Base-by-base conservation (phyloP, 2,329 filamentous ascomycete genomes). In the Fusarium albidum region DNA sequence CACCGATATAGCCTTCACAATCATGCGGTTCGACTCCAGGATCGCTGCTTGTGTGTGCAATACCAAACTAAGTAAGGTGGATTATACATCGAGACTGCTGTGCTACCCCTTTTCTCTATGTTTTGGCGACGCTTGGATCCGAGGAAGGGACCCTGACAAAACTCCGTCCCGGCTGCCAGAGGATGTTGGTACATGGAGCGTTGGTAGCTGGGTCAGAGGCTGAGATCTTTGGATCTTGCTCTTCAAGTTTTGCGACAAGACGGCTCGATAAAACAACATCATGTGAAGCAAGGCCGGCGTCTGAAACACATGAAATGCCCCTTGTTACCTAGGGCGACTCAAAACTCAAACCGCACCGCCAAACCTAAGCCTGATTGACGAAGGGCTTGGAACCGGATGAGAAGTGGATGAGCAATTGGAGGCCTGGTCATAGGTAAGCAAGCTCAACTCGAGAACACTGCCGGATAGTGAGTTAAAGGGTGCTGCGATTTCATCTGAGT, bases 241-340 rank as follows among this genome's bases (percentile, higher is more conserved):
- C 7, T 26, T 21, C 14, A 13, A 15, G 10, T 41, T 12, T 17
- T 38, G 9, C 29, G 21, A n/a, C 25, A 14, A 31, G 21, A 43
- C 15, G 32, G 17, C 37, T 41, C 27, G 42, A 41, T 32, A 41
- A 33, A 44, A 47, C 13, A 17, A 31, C 27, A 57, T 34, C 37
- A 61, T 41, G 33, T 61, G 57, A 57, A 58, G 28, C 41, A 57
- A 33, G 26, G 12, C 41, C 32, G 7, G 12, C 21, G 29, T 29
- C 32, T 18, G 32, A 49, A 10, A 31, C 12, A 13, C 34, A 54
- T 43, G 25, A 38, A 29, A 29, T 45, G 17, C 35, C 49, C 58
- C 49, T 59, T 48, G 54, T 59, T 59, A 55, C 45, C 39, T 14
- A 14, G 32, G 42, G 44, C 47, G 41, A 62, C 58, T 59, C 17